These are phyloP conservation scores for Emmonsia crescens DNA, from an alignment of 2,329 filamentous ascomycete species.

Conservation along the genomic window DNA sequence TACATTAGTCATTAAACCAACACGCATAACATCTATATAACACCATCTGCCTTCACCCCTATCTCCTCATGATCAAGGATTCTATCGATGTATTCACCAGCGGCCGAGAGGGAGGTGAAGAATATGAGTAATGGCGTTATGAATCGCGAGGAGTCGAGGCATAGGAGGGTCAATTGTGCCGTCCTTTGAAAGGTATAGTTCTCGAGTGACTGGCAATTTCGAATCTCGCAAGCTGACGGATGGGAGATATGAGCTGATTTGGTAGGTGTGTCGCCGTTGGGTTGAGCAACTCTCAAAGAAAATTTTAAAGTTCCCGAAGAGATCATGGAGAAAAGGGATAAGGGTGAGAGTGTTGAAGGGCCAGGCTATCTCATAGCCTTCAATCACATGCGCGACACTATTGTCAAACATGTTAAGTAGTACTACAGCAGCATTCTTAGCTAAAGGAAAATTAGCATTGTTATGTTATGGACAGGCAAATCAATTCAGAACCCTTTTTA, in stretches of 20 bases:
- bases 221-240: neutral
- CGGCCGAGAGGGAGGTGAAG: no score
- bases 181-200: slow-evolving; percentile 13
- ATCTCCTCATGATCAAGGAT: no score
- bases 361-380: slow-evolving; percentile 30
- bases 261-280: slow-evolving; percentile 17
- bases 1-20: no score
- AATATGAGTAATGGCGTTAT: no score
- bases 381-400: slow-evolving; percentile 25
- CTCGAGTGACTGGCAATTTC: slow-evolving; percentile 11
- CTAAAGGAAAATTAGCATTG: neutral
- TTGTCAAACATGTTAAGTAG: slow-evolving; percentile 36
- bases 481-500: slow-evolving; percentile 7
- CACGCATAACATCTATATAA: no score
- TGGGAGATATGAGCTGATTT: slow-evolving; percentile 17
- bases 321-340: slow-evolving; percentile 16
- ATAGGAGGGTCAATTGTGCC: slow-evolving; percentile 22
- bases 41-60: no score
- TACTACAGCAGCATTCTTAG: slow-evolving; percentile 20
- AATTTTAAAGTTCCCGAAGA: slow-evolving; percentile 19
- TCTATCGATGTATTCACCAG: no score
- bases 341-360: slow-evolving; percentile 32
- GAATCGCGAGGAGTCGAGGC: no score
- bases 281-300: slow-evolving; percentile 4
- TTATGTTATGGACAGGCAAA: slow-evolving; percentile 1